phyloP scores from a whole-genome alignment of 2,329 filamentous ascomycete species.

The Diplodia scrobiculata region DNA sequence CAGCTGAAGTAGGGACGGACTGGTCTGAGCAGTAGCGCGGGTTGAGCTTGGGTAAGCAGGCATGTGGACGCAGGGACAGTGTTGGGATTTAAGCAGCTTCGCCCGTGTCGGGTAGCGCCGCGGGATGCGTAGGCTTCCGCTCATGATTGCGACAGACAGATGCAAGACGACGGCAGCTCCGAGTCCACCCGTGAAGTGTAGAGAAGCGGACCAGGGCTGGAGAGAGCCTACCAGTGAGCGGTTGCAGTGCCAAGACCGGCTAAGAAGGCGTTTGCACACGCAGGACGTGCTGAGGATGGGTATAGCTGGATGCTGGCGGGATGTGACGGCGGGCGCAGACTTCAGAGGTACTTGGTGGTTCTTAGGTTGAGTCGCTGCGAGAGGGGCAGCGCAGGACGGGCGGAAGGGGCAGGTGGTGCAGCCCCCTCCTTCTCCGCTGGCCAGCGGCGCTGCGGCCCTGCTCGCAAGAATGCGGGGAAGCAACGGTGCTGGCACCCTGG shows the following conservation, averaged over 20 bases:
- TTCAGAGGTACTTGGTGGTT: background rate
- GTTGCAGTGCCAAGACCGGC: slow-evolving; percentile 4
- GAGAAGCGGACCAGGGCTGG: background rate
- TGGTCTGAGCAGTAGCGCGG: background rate
- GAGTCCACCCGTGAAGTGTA: slow-evolving; percentile 5
- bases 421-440: slow-evolving; percentile 20
- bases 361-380: background rate
- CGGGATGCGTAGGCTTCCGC: background rate
- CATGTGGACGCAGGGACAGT: slow-evolving; percentile 20
- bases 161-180: background rate
- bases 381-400: background rate
- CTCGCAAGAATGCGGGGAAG: slow-evolving; percentile 22
- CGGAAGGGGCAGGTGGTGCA: background rate
- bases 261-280: background rate
- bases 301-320: background rate
- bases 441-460: background rate
- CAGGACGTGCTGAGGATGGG: background rate
- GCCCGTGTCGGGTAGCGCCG: slow-evolving; percentile 9
- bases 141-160: background rate
- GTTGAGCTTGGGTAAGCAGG: slow-evolving; percentile 23
- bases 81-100: slow-evolving; percentile 20
- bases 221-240: slow-evolving; percentile 10
- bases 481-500: slow-evolving; percentile 9
- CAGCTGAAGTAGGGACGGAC: slow-evolving; percentile 7
- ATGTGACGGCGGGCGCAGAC: background rate